Evolutionary conservation across 2,329 filamentous ascomycete species (phyloP).

Genomic region (Fusarium nisikadoi): DNA sequence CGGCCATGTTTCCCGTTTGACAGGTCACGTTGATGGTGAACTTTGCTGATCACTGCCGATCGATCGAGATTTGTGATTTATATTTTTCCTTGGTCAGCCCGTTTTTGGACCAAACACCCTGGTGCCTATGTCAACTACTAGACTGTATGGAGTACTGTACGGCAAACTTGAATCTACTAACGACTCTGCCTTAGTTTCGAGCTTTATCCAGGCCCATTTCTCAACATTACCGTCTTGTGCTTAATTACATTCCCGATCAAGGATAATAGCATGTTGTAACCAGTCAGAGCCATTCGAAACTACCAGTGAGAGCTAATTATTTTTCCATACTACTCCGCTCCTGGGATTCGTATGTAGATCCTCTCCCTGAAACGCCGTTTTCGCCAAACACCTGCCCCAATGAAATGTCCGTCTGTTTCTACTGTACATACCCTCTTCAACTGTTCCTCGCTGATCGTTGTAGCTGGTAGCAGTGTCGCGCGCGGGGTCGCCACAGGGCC

Average conservation of each 20-base stretch:
- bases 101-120: slow-evolving; percentile 6
- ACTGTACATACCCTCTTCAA: neutral
- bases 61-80: slow-evolving; percentile 39
- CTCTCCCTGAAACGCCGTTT: slow-evolving; percentile 37
- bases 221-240: neutral
- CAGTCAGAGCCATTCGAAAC: slow-evolving; percentile 3
- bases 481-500: neutral
- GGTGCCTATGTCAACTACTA: neutral
- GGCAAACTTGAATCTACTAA: neutral
- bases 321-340: slow-evolving; percentile 12
- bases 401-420: neutral
- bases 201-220: slow-evolving; percentile 16
- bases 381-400: slow-evolving; percentile 28
- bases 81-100: neutral
- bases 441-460: neutral
- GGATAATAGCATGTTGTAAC: neutral
- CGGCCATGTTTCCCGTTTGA: slow-evolving; percentile 21
- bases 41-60: slow-evolving; percentile 35
- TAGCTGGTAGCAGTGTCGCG: neutral
- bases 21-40: slow-evolving; percentile 26
- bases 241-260: slow-evolving; percentile 13
- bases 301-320: slow-evolving; percentile 10
- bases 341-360: slow-evolving; percentile 8
- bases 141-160: neutral
- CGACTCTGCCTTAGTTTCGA: slow-evolving; percentile 2